Evolutionary conservation across 2,329 filamentous ascomycete species (phyloP), one percentile per base, ranked within the genome.

Genomic region (Exophiala xenobiotica): DNA sequence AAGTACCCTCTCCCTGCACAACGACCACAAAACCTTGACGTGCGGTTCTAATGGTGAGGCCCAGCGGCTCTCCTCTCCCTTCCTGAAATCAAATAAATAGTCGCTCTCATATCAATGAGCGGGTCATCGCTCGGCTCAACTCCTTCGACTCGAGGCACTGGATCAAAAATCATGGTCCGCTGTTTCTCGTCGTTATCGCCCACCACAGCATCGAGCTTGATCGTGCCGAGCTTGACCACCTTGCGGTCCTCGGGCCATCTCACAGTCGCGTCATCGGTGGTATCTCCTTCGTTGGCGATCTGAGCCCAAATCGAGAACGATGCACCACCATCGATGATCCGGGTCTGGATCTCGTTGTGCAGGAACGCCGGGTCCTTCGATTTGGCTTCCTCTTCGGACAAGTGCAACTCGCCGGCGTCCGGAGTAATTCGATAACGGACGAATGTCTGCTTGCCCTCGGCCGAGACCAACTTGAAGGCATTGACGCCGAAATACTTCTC

Each of bases 121-220:
- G 80, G 79, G 69, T 83, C 79, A 16, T 67, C 76, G 53, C 73
- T 77, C 3, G 72, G 56, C 61, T 79, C 77, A 18, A 82, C 66
- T 0, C 79, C 79, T 16, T 76, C 65, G 1, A 82, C 72, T 46
- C 79, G 68, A 4, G 80, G 79, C 43, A 82, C 72, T 1, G 79
- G 79, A 67, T 83, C 79, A 56, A 79, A 82, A 56, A 83, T 82
- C 33, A 78, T 68, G 24, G 68, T 66, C 67, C 80, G 77, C 67
- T 78, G 73, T 67, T 74, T 65, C 51, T 63, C 62, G 29, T 70
- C 67, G n/a, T 70, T 67, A 27, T 61, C 57, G 18, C 66, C 63
- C 20, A 72, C 62, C 7, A 74, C 51, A 19, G 63, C 61, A 18
- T 77, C 69, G 7, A 82, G 49, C 50, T 60, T 71, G 6, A 82